Evolutionary conservation across 305 asterid species (phyloP).

Genomic region (Fraxinus latifolia): DNA sequence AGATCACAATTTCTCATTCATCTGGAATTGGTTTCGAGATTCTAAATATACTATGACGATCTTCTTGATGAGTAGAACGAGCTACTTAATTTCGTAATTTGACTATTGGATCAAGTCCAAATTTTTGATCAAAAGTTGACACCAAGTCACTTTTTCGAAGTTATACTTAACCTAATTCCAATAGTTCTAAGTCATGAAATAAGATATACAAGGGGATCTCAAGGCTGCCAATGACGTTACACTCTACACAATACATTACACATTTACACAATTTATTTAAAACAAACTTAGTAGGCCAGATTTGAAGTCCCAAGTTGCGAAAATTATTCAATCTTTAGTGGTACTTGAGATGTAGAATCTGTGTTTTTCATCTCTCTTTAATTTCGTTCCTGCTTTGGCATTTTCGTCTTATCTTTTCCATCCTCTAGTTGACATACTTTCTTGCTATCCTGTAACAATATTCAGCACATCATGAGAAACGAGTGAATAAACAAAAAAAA

Average conservation of each 20-base stretch:
- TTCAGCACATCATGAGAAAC: background rate
- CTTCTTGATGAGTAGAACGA: too few relatives aligned
- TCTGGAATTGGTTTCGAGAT: too few relatives aligned
- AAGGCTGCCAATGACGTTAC: background rate
- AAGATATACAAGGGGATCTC: background rate
- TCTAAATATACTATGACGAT: too few relatives aligned
- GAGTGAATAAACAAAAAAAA: too few relatives aligned
- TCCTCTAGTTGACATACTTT: slow-evolving; percentile 7
- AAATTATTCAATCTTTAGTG: background rate
- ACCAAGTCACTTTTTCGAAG: too few relatives aligned
- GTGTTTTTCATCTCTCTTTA: background rate
- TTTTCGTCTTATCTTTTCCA: slow-evolving; percentile 16
- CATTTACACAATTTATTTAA: background rate
- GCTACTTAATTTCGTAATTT: too few relatives aligned
- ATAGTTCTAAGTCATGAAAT: background rate
- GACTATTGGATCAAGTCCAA: too few relatives aligned
- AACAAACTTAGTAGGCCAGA: background rate
- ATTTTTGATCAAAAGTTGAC: too few relatives aligned
- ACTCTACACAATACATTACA: background rate
- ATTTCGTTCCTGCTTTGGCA: background rate
- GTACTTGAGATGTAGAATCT: background rate
- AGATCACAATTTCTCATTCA: too few relatives aligned
- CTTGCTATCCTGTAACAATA: background rate
- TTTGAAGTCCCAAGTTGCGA: background rate
- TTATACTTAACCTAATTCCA: too few relatives aligned